Evolutionary conservation across 1,284 basidiomycete species (phyloP), one percentile per base, ranked within the genome.

Genomic region (Ceratobasidium sp.): DNA sequence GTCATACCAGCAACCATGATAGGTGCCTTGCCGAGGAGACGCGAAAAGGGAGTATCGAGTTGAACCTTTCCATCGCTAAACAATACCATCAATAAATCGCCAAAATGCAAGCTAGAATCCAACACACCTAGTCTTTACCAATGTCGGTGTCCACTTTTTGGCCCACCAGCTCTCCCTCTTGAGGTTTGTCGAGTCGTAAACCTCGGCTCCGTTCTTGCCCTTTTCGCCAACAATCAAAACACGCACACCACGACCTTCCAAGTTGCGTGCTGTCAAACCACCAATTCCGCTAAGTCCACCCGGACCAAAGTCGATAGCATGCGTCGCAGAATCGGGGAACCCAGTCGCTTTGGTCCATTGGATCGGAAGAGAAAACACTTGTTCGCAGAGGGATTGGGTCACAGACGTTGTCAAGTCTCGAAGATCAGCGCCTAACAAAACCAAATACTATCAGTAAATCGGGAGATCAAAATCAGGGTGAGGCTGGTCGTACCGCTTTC

Each of bases 1-100:
- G 96, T 97, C 97, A 99, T 99, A 76, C 97, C 97, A 59, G 95
- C 95, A 58, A 99, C 95, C 96, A 98, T 98, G 81, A 99, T 91
- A 21, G 97, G 97, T 0, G 97, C 89, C 83, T 98, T 98, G 77
- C 95, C 94, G 43, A 98, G 83, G 61, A 98, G 87, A 75, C 97
- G 92, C 70, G 96, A 97, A 86, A 97, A 97, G 5, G 95, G 92
- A 0, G 97, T 98, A 81, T 99, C 96, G 78, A 99, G 87, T 79
- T 96, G 90, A 71, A 98, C 83, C 76, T 89, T 90, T 58, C 96
- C 96, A 81, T 97, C 94, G 76, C 92, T 95, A 71, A 28, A 41
- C 23, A 53, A 69, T 55, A 39, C 55, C 30, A 36, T 57, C 16
- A 57, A n/a, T 41, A 45, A 16, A 18, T 53, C n/a, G 43, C 14